phyloP scores from a whole-genome alignment of 768 basidiomycete genomes.

The Amyloporia xantha region DNA sequence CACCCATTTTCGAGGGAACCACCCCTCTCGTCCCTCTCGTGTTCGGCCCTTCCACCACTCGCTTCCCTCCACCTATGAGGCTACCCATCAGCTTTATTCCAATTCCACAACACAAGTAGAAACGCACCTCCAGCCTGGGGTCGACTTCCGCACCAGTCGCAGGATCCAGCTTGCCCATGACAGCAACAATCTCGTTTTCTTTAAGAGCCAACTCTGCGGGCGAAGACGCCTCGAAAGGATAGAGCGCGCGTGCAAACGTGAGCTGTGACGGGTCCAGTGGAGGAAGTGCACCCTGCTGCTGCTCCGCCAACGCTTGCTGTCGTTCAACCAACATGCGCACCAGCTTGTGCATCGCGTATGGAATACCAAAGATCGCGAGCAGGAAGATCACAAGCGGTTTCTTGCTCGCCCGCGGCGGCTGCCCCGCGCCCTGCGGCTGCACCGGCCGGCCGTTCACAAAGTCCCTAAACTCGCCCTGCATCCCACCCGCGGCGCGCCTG shows the following conservation, averaged over 20 bases:
- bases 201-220: constrained; percentile 75
- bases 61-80: constrained; percentile 33
- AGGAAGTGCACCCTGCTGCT: constrained; percentile 35
- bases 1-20: constrained; percentile 92
- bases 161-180: constrained; percentile 76
- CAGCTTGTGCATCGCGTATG: constrained; percentile 89
- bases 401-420: constrained; percentile 61
- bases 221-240: constrained; percentile 68
- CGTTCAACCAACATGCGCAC: constrained; percentile 71
- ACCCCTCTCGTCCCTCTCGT: constrained; percentile 85
- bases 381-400: constrained; percentile 94
- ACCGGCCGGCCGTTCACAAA: constrained; percentile 65
- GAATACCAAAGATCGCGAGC: constrained; percentile 87
- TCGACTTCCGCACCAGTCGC: constrained; percentile 62
- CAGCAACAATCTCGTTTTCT: constrained; percentile 90
- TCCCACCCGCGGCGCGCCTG: constrained; percentile 29
- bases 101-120: constrained; percentile 14
- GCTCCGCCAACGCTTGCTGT: constrained; percentile 31
- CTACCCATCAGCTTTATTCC: background rate
- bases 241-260: constrained; percentile 78
- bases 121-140: constrained; percentile 50
- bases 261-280: constrained; percentile 75
- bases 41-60: constrained; percentile 97
- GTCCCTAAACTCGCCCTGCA: constrained; percentile 67
- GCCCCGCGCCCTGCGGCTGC: constrained; percentile 37